Evolutionary conservation across 169 alveolate species (phyloP), one percentile per base, ranked within the genome.

Genomic region (Eimeria falciformis): DNA sequence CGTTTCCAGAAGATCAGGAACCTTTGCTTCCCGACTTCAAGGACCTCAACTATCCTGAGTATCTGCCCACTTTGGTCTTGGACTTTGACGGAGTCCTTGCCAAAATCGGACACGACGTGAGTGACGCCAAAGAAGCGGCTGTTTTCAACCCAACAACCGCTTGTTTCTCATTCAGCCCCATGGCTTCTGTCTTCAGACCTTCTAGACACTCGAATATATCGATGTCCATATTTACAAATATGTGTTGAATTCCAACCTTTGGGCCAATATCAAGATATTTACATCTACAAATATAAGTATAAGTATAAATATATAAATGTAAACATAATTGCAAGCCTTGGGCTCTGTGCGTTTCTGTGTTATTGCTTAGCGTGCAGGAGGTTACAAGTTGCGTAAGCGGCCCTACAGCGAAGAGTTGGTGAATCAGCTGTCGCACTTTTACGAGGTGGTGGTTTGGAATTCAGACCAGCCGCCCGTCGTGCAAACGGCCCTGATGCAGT

Each of bases 361-460:
- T 68, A 25, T 23, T 25, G 65, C 25, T 7, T 68, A 77, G 87
- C 45, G 87, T 23, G 40, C 87, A 89, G 92, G 91, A 18, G 99
- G 99, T 21, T 97, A 98, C 98, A 96, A 95, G 73, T 97, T 97
- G 55, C 93, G 97, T 79, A 97, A 97, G 91, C 95, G 99, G 29
- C 99, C 99, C 25, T 98, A 97, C 62, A 98, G 98, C 40, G 99
- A 97, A 86, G 62, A 93, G 55, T 97, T 98, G 94, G 96, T 98
- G 90, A 93, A 94, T 68, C 98, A 96, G 45, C 92, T 98, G 66
- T 84, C 96, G 17, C 94, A 98, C 92, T 98, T 97, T 94, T 98
- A 95, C 91, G 99, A 98, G 90, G 96, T 98, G 9, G 99, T 98
- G 25, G 94, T 98, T 3, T 98, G 99, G 99, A 97, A 98, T 33